phyloP scores from a whole-genome alignment of 306 rosid species.

The Luffa acutangula region DNA sequence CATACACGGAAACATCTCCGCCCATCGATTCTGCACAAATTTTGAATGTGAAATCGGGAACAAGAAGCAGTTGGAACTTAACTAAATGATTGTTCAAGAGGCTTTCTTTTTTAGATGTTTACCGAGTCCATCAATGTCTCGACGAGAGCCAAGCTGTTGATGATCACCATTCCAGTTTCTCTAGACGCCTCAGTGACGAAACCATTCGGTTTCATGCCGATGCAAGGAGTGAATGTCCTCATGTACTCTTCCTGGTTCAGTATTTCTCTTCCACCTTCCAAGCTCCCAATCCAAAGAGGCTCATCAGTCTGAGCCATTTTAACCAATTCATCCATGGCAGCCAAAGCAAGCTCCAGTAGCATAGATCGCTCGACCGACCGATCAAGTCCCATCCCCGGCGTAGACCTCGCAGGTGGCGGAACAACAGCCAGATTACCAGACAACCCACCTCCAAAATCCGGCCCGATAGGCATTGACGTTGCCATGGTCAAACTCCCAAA shows the following conservation, averaged over 20 bases:
- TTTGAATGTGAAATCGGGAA: not conserved
- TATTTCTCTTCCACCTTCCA: constrained; percentile 66
- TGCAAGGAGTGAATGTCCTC: constrained; percentile 66
- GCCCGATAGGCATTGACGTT: constrained; percentile 46
- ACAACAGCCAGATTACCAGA: constrained; percentile 30
- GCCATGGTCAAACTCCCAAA: constrained; percentile 44
- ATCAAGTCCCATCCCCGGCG: constrained; percentile 27
- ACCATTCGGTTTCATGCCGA: constrained; percentile 72
- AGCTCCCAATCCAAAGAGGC: constrained; percentile 77
- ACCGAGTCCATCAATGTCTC: constrained; percentile 91
- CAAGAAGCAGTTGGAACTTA: not conserved
- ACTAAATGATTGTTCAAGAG: not conserved
- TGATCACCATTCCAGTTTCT: constrained; percentile 78
- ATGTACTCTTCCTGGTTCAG: constrained; percentile 70
- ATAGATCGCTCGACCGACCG: constrained; percentile 70
- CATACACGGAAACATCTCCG: constrained; percentile 85
- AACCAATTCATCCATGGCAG: constrained; percentile 92
- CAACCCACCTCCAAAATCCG: constrained; percentile 53
- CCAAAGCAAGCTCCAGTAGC: constrained; percentile 81
- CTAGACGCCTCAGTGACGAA: constrained; percentile 75
- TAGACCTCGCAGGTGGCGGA: constrained; percentile 19
- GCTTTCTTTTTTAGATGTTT: not conserved
- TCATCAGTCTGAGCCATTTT: constrained; percentile 71
- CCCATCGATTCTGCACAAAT: constrained; percentile 63
- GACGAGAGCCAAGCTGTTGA: constrained; percentile 81